Evolutionary conservation across 2,329 filamentous ascomycete species (phyloP).

Genomic region (Botrytis sinoallii): DNA sequence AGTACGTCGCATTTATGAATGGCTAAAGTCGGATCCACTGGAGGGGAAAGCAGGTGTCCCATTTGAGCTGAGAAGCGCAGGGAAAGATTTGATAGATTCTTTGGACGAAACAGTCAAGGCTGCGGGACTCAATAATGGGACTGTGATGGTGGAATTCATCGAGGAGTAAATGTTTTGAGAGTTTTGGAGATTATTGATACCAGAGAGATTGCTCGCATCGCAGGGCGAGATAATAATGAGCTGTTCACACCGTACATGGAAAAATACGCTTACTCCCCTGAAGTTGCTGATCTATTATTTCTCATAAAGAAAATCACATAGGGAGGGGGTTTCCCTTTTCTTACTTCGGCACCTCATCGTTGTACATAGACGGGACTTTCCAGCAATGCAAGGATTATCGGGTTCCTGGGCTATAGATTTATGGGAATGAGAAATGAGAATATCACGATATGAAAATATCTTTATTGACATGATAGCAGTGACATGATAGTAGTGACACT

Average conservation of each 20-base stretch:
- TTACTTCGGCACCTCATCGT: not conserved
- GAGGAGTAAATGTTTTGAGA: slow-evolving; percentile 43
- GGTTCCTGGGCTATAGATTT: slow-evolving; percentile 6
- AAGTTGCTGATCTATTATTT: not conserved
- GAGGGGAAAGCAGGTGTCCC: slow-evolving; percentile 73
- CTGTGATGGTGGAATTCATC: slow-evolving; percentile 90
- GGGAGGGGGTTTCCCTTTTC: not conserved
- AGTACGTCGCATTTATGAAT: slow-evolving; percentile 87
- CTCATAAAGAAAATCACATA: not conserved
- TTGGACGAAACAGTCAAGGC: slow-evolving; percentile 74
- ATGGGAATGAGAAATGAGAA: slow-evolving; percentile 6
- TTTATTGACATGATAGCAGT: not conserved
- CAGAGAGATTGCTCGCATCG: slow-evolving; percentile 3
- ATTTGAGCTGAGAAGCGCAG: slow-evolving; percentile 88
- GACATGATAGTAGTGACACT: not conserved
- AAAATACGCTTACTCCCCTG: not conserved
- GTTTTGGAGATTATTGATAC: slow-evolving; percentile 10
- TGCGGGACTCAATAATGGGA: slow-evolving; percentile 85
- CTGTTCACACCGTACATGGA: not conserved
- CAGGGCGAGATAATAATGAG: slow-evolving; percentile 11
- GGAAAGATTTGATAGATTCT: slow-evolving; percentile 75
- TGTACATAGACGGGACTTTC: slow-evolving; percentile 5
- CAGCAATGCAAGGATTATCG: not conserved
- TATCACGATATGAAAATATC: not conserved
- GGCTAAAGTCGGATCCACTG: slow-evolving; percentile 85